These are phyloP conservation scores for Lathyrus oleraceus DNA, from an alignment of 306 rosid genomes.

Conservation along the genomic window DNA sequence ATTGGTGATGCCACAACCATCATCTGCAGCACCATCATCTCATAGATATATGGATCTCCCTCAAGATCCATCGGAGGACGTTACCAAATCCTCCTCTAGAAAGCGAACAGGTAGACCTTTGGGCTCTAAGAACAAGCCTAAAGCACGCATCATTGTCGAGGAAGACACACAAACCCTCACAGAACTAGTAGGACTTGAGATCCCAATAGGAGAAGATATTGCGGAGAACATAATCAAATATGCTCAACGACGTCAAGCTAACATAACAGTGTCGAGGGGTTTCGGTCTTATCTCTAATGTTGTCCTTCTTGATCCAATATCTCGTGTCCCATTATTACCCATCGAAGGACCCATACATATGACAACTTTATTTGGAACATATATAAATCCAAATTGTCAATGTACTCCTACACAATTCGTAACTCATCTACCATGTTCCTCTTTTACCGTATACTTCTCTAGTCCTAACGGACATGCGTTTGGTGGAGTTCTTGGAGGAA, in stretches of 20 bases:
- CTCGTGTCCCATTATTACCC: slow-evolving; percentile 20
- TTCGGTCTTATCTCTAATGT: slow-evolving; percentile 50
- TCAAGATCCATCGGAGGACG: neutral
- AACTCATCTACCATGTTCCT: neutral
- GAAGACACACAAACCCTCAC: neutral
- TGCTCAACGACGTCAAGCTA: slow-evolving; percentile 33
- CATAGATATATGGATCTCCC: neutral
- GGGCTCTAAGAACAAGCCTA: neutral
- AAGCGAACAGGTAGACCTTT: neutral
- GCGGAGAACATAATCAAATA: slow-evolving; percentile 41
- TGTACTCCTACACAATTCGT: neutral
- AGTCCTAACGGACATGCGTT: neutral
- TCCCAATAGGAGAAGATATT: slow-evolving; percentile 53
- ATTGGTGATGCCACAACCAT: neutral
- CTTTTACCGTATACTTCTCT: slow-evolving; percentile 45
- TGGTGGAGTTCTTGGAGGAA: too few species aligned
- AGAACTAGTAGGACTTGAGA: slow-evolving; percentile 10
- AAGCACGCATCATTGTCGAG: neutral
- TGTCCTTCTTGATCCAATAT: slow-evolving; percentile 30
- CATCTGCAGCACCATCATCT: neutral
- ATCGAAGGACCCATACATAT: slow-evolving; percentile 44
- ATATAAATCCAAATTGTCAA: neutral
- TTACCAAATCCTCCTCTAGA: neutral
- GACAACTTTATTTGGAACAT: slow-evolving; percentile 41
- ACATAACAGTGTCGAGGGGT: slow-evolving; percentile 44